Evolutionary conservation across 805 yeast species (phyloP).

Genomic region (Lipomyces spencermartinsiae): DNA sequence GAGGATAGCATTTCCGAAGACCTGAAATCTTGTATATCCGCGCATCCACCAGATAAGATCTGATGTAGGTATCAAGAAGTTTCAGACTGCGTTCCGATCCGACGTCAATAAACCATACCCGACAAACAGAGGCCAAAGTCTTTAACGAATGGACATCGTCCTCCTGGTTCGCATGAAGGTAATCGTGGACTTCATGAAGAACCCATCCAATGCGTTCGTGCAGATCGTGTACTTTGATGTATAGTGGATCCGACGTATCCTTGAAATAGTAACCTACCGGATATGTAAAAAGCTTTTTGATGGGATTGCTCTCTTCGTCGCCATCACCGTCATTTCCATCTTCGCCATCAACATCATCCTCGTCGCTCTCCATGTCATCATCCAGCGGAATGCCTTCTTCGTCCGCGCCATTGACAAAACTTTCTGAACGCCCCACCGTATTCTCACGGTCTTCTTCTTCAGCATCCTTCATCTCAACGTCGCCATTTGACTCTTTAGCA

Average conservation of each 20-base stretch:
- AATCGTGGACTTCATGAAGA: conserved; percentile 62
- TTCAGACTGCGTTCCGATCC: conserved; percentile 73
- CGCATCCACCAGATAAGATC: conserved; percentile 62
- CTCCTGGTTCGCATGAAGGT: conserved; percentile 56
- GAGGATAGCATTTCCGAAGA: conserved; percentile 71
- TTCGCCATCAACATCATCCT: conserved; percentile 19
- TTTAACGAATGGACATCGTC: conserved; percentile 71
- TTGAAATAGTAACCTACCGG: conserved; percentile 72
- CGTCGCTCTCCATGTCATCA: conserved; percentile 41
- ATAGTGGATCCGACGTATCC: conserved; percentile 53
- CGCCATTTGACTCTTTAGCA: conserved; percentile 17
- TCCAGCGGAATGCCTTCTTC: conserved; percentile 25
- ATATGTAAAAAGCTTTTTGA: conserved; percentile 65
- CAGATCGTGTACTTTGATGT: conserved; percentile 62
- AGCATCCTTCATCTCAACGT: conserved; percentile 42
- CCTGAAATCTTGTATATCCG: conserved; percentile 69
- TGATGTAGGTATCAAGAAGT: conserved; percentile 58
- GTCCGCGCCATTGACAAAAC: not conserved
- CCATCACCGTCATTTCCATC: conserved; percentile 42
- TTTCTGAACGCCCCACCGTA: conserved; percentile 38
- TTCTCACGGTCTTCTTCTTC: conserved; percentile 5
- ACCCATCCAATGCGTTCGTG: conserved; percentile 66
- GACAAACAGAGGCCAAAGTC: conserved; percentile 65
- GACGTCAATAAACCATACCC: conserved; percentile 80
- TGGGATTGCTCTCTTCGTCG: conserved; percentile 42